Base-by-base conservation (phyloP, 768 basidiomycete species). In the Trametes meyenii region DNA sequence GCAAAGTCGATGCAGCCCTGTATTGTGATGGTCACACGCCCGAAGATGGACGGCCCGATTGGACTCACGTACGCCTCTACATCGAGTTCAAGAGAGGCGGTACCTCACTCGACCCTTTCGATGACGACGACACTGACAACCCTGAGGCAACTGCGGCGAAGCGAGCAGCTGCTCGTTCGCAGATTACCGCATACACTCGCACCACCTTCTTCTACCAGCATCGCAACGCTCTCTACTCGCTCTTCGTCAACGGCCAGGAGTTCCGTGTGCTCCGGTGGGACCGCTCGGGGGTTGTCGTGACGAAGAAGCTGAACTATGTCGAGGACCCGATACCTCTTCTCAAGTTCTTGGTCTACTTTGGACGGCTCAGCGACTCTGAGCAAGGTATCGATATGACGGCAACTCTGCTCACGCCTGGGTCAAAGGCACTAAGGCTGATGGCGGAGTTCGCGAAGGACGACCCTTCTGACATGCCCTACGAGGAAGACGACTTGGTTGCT, bases 191-290 rank as follows among this genome's bases (percentile, higher is more conserved):
- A 2, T 42, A 42, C n/a, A n/a, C 40, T 3, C n/a, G 13, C 40
- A 42, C 13, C 11, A 14, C 40, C 14, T 42, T 42, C 14, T 3
- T 42, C 14, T 42, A 42, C n/a, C 40, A 59, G n/a, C 58, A 59
- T 40, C 50, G 58, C 17, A 52, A 29, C 40, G n/a, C 23, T 14
- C 2, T 59, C 19, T 51, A n/a, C 42, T 11, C 26, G 29, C 26
- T 59, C 40, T 52, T 59, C 29, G 42, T 59, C 42, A 45, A 51
- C 29, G 49, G 58, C 8, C 35, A 13, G 3, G 40, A 44, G 40
- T 59, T 59, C 21, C 39, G 58, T 11, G 39, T 24, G 6, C n/a
- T 59, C 26, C 58, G 40, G 10, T 59, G 24, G 39, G 58, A 59
- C n/a, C 2, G 19, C 8, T 43, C 49, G 2, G 58, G 58, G 16